phyloP scores from a whole-genome alignment of 495 filamentous ascomycete genomes.

The Trichoderma orchidacearum region DNA sequence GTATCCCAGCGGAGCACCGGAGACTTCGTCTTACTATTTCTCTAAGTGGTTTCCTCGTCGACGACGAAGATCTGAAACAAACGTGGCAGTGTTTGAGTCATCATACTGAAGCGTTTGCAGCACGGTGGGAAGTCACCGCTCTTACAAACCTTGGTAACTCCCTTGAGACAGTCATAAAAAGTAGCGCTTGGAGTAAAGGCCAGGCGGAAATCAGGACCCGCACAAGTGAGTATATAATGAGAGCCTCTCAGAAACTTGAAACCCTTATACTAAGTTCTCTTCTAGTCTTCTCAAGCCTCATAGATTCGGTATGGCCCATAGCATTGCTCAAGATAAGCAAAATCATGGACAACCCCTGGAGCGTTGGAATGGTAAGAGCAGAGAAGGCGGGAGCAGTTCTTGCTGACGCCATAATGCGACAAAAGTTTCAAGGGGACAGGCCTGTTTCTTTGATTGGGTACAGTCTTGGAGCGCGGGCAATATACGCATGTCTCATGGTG shows the following conservation, averaged over 20 bases:
- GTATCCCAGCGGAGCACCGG: conserved; percentile 27
- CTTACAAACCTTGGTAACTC: conserved; percentile 64
- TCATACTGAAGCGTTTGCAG: conserved; percentile 64
- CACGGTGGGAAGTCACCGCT: conserved; percentile 72
- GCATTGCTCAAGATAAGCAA: conserved; percentile 65
- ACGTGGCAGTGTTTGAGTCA: conserved; percentile 66
- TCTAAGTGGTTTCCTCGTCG: conserved; percentile 69
- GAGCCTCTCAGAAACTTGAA: conserved; percentile 1
- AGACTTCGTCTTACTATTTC: conserved; percentile 72
- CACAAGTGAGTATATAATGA: conserved; percentile 21
- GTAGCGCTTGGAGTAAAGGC: conserved; percentile 62
- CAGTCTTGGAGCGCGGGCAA: conserved; percentile 78
- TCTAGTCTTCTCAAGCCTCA: conserved; percentile 55
- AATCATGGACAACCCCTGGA: conserved; percentile 85
- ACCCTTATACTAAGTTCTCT: conserved; percentile 25
- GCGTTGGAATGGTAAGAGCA: conserved; percentile 60
- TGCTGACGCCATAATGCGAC: conserved; percentile 74
- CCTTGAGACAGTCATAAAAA: conserved; percentile 60
- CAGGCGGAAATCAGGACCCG: conserved; percentile 55
- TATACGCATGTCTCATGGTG: conserved; percentile 66
- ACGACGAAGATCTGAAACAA: conserved; percentile 50
- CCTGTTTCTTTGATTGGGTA: conserved; percentile 82
- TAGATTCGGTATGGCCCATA: conserved; percentile 61
- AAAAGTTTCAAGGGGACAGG: conserved; percentile 72
- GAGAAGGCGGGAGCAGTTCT: conserved; percentile 81